Evolutionary conservation across 106 monocot genomes (phyloP).

Genomic region (Dendrobium huoshanense): DNA sequence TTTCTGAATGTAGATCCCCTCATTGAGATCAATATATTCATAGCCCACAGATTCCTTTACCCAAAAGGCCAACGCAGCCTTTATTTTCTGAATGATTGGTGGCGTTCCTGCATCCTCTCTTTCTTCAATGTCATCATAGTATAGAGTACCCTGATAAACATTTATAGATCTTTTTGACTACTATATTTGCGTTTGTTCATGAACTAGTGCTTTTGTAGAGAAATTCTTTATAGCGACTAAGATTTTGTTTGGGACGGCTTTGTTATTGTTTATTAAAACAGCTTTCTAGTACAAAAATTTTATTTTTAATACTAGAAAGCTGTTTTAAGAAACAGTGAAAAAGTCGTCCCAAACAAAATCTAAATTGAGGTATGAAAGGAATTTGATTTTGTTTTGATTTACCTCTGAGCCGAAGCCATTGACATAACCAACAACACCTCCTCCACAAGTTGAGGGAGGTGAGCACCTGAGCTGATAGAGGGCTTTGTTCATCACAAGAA

Average conservation of each 20-base stretch:
- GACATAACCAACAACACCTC: conserved; percentile 31
- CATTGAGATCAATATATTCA: conserved; percentile 14
- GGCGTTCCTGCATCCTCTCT: conserved; percentile 53
- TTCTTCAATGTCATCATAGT: conserved; percentile 34
- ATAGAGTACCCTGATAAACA: conserved; percentile 33
- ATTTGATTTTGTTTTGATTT: background rate
- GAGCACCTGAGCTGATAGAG: conserved; percentile 22
- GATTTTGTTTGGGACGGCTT: too few relatives aligned
- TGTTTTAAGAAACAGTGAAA: too few relatives aligned
- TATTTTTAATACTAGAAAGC: too few relatives aligned
- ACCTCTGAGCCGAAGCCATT: background rate
- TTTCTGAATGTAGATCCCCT: conserved; percentile 8
- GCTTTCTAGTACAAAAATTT: too few relatives aligned
- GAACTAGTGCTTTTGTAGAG: background rate
- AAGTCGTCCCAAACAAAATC: too few relatives aligned
- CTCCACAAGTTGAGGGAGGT: conserved; percentile 53
- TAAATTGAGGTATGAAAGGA: background rate
- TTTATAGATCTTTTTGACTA: background rate
- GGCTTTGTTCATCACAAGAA: conserved; percentile 40
- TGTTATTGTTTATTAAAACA: too few relatives aligned
- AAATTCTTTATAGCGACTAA: background rate
- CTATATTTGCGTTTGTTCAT: background rate
- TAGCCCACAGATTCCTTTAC: conserved; percentile 30
- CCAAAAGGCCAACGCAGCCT: conserved; percentile 34
- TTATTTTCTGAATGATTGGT: conserved; percentile 35